phyloP scores from a whole-genome alignment of 306 rosid species.

The Biancaea sappan region DNA sequence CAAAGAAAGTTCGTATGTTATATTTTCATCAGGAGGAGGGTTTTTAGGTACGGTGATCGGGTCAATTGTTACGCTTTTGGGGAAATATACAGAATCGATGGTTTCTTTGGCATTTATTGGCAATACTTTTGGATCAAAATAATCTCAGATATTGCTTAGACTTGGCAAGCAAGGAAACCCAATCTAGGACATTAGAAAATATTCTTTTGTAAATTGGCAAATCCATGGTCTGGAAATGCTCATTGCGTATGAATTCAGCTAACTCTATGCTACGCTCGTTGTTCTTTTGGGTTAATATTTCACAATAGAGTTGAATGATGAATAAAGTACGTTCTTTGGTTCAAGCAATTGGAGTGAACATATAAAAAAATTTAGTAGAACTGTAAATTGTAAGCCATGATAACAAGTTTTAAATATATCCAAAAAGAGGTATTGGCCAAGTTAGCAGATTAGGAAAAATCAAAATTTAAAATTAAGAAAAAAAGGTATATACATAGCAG shows the following conservation, averaged over 20 bases:
- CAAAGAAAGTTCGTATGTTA: slow-evolving; percentile 18
- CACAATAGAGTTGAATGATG: background rate
- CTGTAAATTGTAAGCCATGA: background rate
- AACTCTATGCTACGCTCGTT: background rate
- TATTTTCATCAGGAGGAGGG: slow-evolving; percentile 11
- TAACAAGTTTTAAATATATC: background rate
- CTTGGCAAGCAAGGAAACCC: background rate
- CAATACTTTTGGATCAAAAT: background rate
- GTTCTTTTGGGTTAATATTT: background rate
- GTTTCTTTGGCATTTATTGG: background rate
- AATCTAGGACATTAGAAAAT: background rate
- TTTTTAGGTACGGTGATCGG: slow-evolving; percentile 25
- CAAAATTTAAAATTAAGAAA: too few species aligned
- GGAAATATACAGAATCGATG: slow-evolving; percentile 7
- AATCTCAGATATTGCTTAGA: background rate
- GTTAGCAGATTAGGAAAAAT: too few species aligned
- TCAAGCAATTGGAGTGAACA: background rate
- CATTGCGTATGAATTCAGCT: background rate
- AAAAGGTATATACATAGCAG: too few species aligned
- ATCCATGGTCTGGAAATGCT: background rate
- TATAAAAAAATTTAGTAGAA: too few species aligned
- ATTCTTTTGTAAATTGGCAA: background rate
- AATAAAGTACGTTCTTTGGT: background rate
- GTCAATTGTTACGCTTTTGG: slow-evolving; percentile 13
- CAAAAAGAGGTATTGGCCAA: background rate